Conservation (phyloP, 352 stramenopile species). For the Porosira glacialis region DNA sequence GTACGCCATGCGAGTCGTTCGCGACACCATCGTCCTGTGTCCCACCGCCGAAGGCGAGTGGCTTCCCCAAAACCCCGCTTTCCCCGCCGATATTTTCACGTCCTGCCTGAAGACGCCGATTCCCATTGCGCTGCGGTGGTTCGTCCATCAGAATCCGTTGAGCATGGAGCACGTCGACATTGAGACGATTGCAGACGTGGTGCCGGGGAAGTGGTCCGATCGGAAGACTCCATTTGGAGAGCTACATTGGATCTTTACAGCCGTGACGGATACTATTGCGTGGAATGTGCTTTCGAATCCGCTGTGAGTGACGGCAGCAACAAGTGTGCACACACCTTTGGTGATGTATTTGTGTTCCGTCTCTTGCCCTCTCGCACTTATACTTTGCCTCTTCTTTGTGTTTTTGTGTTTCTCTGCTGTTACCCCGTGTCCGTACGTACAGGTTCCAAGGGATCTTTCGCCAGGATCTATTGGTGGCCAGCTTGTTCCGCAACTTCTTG, state of each 20-base stretch:
- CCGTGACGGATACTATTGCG: constrained; percentile 99
- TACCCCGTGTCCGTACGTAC: too few species aligned
- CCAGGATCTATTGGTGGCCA: constrained; percentile 97
- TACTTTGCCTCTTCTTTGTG: too few species aligned
- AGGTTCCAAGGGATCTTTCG: constrained; percentile 98
- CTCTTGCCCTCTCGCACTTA: too few species aligned
- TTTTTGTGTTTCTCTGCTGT: too few species aligned
- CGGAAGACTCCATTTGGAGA: constrained; percentile 82
- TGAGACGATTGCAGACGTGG: constrained; percentile 79
- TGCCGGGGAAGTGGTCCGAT: constrained; percentile 91
- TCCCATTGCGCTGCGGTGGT: constrained; percentile 96
- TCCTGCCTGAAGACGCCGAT: constrained; percentile 99
- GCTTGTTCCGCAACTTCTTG: constrained; percentile 97
- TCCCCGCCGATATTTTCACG: constrained; percentile 99
- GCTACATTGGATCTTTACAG: constrained; percentile 99
- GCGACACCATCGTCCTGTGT: constrained; percentile 95
- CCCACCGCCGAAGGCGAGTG: constrained; percentile 90
- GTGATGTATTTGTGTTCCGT: too few species aligned
- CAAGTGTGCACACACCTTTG: too few species aligned
- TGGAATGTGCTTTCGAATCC: too few species aligned
- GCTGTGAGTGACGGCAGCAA: too few species aligned
- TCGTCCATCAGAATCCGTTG: constrained; percentile 84
- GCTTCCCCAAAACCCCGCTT: constrained; percentile 93
- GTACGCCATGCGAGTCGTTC: too few species aligned
- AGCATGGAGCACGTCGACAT: constrained; percentile 67